A percentile compares a stretch with the other conserved stretches of the same genome.
phyloP scores from a whole-genome alignment of 495 filamentous ascomycete genomes.

The Pseudotulostoma volvatum region DNA sequence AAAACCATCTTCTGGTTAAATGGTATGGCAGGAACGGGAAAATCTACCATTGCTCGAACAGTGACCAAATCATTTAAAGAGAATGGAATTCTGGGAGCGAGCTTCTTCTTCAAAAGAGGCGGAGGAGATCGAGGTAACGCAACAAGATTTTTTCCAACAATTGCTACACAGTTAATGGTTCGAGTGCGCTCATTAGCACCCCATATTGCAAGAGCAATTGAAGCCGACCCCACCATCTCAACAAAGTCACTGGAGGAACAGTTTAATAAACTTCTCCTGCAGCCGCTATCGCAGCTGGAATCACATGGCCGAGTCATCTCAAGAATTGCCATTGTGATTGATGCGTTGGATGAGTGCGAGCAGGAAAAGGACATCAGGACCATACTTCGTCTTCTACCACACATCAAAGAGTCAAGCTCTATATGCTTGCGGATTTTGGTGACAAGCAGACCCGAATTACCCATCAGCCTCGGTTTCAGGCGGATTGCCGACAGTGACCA shows the following conservation, averaged over 20 bases:
- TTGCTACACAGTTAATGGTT: conserved; percentile 20
- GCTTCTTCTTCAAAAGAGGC: too few relatives aligned
- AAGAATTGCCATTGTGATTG: conserved; percentile 26
- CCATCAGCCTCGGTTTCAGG: conserved; percentile 22
- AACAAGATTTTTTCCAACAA: conserved; percentile 21
- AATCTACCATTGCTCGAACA: too few relatives aligned
- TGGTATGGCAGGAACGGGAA: too few relatives aligned
- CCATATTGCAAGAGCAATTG: conserved; percentile 21
- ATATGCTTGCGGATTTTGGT: conserved; percentile 18
- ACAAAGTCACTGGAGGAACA: conserved; percentile 26
- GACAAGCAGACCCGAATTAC: conserved; percentile 30
- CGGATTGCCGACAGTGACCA: conserved; percentile 6
- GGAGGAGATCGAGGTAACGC: conserved; percentile 17
- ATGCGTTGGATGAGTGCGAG: conserved; percentile 40
- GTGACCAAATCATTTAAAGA: neutral
- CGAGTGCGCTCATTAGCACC: conserved; percentile 9
- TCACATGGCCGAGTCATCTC: conserved; percentile 1
- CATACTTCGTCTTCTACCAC: conserved; percentile 23
- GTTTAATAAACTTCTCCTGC: conserved; percentile 33
- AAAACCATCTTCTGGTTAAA: conserved; percentile 17
- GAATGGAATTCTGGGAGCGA: conserved; percentile 10
- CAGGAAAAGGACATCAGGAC: conserved; percentile 19
- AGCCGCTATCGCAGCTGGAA: conserved; percentile 14
- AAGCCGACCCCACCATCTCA: conserved; percentile 18
- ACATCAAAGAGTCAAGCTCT: conserved; percentile 7